A percentile compares a stretch with the other conserved stretches of the same genome.
phyloP scores from a whole-genome alignment of 352 stramenopile species.

The Phytopythium montanum region DNA sequence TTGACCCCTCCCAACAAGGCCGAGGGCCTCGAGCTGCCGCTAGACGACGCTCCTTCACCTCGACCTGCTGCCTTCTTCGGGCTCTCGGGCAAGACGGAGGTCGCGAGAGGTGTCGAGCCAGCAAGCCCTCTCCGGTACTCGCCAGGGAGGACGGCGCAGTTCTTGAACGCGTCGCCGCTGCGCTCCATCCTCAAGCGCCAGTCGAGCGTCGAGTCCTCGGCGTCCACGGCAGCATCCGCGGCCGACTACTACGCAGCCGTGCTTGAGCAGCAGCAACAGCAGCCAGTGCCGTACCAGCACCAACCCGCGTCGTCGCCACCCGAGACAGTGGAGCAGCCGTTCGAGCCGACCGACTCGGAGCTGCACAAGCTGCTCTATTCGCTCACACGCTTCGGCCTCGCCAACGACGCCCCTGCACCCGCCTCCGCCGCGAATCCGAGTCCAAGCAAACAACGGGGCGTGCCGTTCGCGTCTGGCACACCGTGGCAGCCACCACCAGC shows the following conservation, averaged over 20 bases:
- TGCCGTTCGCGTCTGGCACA: not conserved
- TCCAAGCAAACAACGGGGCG: not conserved
- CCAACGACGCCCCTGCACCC: conserved; percentile 13
- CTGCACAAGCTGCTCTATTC: conserved; percentile 69
- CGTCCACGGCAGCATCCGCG: conserved; percentile 30
- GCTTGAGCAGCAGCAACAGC: conserved; percentile 9
- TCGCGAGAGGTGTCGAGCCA: not conserved
- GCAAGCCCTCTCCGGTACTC: conserved; percentile 11
- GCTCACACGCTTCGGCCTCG: conserved; percentile 45
- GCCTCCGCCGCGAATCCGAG: not conserved
- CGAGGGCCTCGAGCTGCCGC: conserved; percentile 28
- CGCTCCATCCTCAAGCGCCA: conserved; percentile 46
- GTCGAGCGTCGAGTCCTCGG: conserved; percentile 34
- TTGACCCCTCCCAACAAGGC: not conserved
- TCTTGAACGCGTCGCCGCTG: conserved; percentile 17
- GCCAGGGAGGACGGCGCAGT: conserved; percentile 28
- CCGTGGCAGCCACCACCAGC: not conserved
- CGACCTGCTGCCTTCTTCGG: conserved; percentile 9
- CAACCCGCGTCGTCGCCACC: not conserved
- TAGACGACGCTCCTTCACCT: conserved; percentile 23
- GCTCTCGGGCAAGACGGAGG: conserved; percentile 5
- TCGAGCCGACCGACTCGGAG: conserved; percentile 31
- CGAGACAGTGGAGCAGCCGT: not conserved
- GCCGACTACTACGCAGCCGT: conserved; percentile 16
- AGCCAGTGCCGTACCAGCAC: conserved; percentile 1